Conservation (phyloP, 1,284 basidiomycete genomes). For the Singerocomus inundabilis region DNA sequence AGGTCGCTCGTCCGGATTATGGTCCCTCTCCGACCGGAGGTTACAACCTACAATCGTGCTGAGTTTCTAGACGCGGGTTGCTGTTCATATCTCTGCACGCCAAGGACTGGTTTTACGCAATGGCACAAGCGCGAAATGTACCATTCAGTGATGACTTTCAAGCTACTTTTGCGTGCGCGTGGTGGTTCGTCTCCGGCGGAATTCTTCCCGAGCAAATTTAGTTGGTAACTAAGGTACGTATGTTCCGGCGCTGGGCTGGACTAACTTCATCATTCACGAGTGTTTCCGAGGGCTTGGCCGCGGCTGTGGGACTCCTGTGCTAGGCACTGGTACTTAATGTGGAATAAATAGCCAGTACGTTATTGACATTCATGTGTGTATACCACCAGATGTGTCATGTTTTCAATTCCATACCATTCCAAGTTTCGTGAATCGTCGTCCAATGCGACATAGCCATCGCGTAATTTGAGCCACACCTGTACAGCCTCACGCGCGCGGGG, state of each 20-base stretch:
- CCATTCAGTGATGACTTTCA: slow-evolving; percentile 1
- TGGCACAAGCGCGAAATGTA: slow-evolving; percentile 6
- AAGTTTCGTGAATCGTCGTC: slow-evolving; percentile 52
- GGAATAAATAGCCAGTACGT: slow-evolving; percentile 1
- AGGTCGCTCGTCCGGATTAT: slow-evolving; percentile 31
- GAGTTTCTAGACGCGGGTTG: slow-evolving; percentile 21
- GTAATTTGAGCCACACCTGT: slow-evolving; percentile 55
- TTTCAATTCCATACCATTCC: slow-evolving; percentile 70
- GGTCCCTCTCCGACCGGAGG: slow-evolving; percentile 21
- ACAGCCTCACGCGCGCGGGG: slow-evolving; percentile 28
- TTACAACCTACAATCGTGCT: slow-evolving; percentile 10
- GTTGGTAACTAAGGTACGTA: slow-evolving; percentile 21
- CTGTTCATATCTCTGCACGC: slow-evolving; percentile 3
- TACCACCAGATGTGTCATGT: slow-evolving; percentile 50
- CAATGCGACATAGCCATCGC: slow-evolving; percentile 48
- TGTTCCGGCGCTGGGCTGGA: slow-evolving; percentile 2
- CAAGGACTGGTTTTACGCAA: slow-evolving; percentile 15
- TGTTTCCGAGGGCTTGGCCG: slow-evolving; percentile 1
- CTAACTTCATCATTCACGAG: slow-evolving; percentile 10
- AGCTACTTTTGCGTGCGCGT: slow-evolving; percentile 3
- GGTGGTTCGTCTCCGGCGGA: slow-evolving; percentile 5
- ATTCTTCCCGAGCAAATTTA: neutral
- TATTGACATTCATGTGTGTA: slow-evolving; percentile 19
- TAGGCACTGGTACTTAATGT: neutral
- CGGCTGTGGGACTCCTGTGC: slow-evolving; percentile 16